phyloP scores from a whole-genome alignment of 1,139 yeast species.

The Debaryomyces robertsiae region DNA sequence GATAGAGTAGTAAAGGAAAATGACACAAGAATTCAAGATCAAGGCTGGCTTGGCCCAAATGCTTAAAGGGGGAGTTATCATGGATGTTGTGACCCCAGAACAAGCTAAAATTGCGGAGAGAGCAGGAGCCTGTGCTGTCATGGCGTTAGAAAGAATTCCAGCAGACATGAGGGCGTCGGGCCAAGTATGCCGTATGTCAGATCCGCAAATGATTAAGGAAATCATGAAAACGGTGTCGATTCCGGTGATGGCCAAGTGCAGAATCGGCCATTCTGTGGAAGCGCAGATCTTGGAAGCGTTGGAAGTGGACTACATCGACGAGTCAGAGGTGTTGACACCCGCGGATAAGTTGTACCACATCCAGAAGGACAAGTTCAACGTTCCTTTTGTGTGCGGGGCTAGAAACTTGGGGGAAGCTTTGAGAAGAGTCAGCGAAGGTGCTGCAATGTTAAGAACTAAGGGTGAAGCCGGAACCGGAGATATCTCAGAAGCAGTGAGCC shows the following conservation, averaged over 20 bases:
- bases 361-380: constrained; percentile 59
- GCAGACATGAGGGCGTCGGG: constrained; percentile 86
- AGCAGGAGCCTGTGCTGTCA: constrained; percentile 90
- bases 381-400: constrained; percentile 88
- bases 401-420: constrained; percentile 83
- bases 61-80: constrained; percentile 69
- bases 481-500: constrained; percentile 82
- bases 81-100: constrained; percentile 57
- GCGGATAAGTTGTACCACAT: constrained; percentile 76
- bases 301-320: constrained; percentile 81
- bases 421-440: constrained; percentile 80
- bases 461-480: constrained; percentile 94
- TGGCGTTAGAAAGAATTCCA: constrained; percentile 87
- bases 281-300: constrained; percentile 78
- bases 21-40: constrained; percentile 55
- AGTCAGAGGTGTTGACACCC: constrained; percentile 81
- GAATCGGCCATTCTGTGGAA: constrained; percentile 85
- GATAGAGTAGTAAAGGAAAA: constrained; percentile 13
- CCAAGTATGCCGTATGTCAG: constrained; percentile 86
- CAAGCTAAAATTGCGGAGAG: constrained; percentile 67
- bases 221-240: constrained; percentile 74
- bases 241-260: constrained; percentile 86
- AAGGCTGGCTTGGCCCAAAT: constrained; percentile 87
- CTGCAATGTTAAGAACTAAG: constrained; percentile 86
- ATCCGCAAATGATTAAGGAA: constrained; percentile 76